Percentiles rank a stretch among this genome's conserved stretches.
phyloP scores from a whole-genome alignment of 305 asterid genomes.

The Fraxinus nigra region DNA sequence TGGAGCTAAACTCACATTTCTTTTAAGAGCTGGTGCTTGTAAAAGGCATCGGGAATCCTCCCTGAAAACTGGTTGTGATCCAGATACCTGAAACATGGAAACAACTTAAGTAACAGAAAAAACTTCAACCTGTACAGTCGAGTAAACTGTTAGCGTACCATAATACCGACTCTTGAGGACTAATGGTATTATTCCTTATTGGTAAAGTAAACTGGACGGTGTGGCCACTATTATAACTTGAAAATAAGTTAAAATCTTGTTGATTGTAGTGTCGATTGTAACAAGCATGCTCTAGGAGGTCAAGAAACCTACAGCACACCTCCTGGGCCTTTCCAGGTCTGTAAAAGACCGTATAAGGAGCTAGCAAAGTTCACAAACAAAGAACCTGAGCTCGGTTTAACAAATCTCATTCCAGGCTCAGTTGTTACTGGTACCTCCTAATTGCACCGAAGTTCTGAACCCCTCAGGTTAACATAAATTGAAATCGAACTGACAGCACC shows the following conservation, averaged over 20 bases:
- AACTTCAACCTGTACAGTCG: neutral
- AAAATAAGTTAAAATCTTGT: neutral
- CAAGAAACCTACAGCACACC: neutral
- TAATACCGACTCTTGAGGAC: neutral
- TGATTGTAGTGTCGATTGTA: neutral
- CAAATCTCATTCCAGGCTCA: neutral
- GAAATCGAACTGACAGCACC: neutral
- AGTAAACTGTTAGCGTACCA: neutral
- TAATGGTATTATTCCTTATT: neutral
- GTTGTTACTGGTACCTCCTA: neutral
- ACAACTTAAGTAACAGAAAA: neutral
- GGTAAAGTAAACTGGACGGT: neutral
- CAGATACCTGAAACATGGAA: slow-evolving; percentile 63
- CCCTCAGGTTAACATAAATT: neutral
- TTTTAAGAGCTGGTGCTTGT: slow-evolving; percentile 86
- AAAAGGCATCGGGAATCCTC: slow-evolving; percentile 91
- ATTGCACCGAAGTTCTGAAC: neutral
- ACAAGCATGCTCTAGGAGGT: neutral
- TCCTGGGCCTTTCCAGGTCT: neutral
- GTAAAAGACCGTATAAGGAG: neutral
- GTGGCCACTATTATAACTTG: neutral
- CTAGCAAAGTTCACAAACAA: neutral
- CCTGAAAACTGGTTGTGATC: slow-evolving; percentile 96
- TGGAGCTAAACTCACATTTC: slow-evolving; percentile 59
- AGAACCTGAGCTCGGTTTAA: neutral